These are phyloP conservation scores for Ceratobasidium sp. DNA, from an alignment of 1,284 basidiomycete species.

Conservation along the genomic window DNA sequence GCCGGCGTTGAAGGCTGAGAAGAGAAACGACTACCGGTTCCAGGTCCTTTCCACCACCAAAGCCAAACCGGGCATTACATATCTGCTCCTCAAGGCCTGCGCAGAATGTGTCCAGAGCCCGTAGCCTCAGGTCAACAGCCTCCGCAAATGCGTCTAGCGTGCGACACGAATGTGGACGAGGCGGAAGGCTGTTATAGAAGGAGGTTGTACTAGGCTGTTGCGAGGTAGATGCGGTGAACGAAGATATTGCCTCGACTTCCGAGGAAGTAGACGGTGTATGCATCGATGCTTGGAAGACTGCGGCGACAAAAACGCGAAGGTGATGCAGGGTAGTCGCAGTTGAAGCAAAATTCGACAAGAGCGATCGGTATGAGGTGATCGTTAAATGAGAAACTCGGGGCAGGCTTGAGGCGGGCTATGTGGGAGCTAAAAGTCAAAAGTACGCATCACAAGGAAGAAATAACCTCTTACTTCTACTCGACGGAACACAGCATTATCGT, in stretches of 20 bases:
- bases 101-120: conserved; percentile 73
- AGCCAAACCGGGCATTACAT: conserved; percentile 63
- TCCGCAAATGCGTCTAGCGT: conserved; percentile 85
- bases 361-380: conserved; percentile 67
- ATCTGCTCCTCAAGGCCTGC: conserved; percentile 73
- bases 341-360: conserved; percentile 66
- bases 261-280: conserved; percentile 41
- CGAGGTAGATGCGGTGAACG: conserved; percentile 27
- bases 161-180: conserved; percentile 56
- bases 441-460: background rate
- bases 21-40: conserved; percentile 68
- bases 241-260: conserved; percentile 43
- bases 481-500: conserved; percentile 22
- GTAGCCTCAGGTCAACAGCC: conserved; percentile 70
- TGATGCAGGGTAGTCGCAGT: conserved; percentile 68
- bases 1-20: conserved; percentile 67
- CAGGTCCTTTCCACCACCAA: conserved; percentile 49
- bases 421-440: background rate
- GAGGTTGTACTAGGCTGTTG: conserved; percentile 19
- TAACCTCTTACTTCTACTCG: conserved; percentile 13
- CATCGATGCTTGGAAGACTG: conserved; percentile 56
- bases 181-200: conserved; percentile 40
- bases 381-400: conserved; percentile 74
- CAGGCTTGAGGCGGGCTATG: conserved; percentile 62
- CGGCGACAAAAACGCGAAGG: conserved; percentile 67